Percentiles rank a stretch among this genome's conserved stretches.
phyloP scores from a whole-genome alignment of 1,284 basidiomycete genomes.

The Ceratobasidium sp. region DNA sequence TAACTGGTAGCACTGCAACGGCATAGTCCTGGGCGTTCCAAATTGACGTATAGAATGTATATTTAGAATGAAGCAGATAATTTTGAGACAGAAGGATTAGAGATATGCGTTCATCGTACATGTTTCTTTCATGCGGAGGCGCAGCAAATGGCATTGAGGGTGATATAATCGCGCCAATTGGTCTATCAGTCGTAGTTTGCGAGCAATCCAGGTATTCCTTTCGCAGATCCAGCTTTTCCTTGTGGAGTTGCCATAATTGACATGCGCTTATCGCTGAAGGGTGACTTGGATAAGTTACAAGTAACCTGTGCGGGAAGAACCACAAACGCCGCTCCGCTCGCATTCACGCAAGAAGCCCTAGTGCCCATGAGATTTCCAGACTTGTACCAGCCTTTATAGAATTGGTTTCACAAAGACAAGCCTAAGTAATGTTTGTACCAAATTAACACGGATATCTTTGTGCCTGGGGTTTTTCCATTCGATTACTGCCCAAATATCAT shows the following conservation, averaged over 20 bases:
- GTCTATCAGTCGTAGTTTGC: conserved; percentile 64
- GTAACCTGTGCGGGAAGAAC: conserved; percentile 34
- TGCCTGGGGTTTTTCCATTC: conserved; percentile 48
- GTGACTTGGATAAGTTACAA: not conserved
- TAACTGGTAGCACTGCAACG: conserved; percentile 69
- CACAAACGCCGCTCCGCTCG: conserved; percentile 49
- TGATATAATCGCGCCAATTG: conserved; percentile 68
- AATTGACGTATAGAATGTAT: conserved; percentile 62
- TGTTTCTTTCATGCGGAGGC: conserved; percentile 57
- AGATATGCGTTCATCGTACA: conserved; percentile 25
- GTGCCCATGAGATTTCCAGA: conserved; percentile 44
- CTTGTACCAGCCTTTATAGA: conserved; percentile 41
- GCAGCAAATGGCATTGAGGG: conserved; percentile 56
- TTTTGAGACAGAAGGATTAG: conserved; percentile 16
- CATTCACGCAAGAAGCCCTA: conserved; percentile 40
- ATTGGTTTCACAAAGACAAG: not conserved
- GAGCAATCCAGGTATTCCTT: conserved; percentile 61
- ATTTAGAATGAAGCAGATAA: conserved; percentile 50
- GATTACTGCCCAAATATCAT: too few relatives aligned
- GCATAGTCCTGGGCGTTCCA: conserved; percentile 78
- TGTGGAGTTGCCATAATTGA: conserved; percentile 64
- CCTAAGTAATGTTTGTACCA: too few relatives aligned
- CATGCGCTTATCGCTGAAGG: conserved; percentile 52
- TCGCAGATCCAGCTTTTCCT: conserved; percentile 55
- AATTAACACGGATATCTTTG: conserved; percentile 37